These are phyloP conservation scores for Mentha longifolia DNA, from an alignment of 257 asterid genomes.

Conservation along the genomic window DNA sequence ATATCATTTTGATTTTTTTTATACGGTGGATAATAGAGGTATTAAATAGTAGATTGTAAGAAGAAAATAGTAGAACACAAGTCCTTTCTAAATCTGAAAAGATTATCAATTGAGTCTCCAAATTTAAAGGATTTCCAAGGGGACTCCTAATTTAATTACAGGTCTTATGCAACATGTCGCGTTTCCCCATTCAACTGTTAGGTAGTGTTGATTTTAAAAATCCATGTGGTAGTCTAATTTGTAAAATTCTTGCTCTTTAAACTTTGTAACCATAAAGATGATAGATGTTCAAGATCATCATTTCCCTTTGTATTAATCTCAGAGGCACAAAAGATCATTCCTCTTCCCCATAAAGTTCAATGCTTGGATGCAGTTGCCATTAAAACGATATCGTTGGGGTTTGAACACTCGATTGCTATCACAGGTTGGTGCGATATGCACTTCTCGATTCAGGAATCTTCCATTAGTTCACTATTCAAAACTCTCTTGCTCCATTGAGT, in stretches of 20 bases:
- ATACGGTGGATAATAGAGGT: background rate
- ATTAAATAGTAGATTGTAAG: background rate
- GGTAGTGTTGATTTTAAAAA: background rate
- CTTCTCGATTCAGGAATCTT: slow-evolving; percentile 23
- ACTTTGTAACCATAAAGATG: background rate
- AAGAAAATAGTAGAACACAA: background rate
- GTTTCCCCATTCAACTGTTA: slow-evolving; percentile 5
- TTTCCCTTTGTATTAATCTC: slow-evolving; percentile 41
- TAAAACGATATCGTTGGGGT: slow-evolving; percentile 70
- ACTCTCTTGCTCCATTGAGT: slow-evolving; percentile 12
- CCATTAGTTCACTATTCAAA: slow-evolving; percentile 11
- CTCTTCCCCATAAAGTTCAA: slow-evolving; percentile 70
- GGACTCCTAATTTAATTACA: background rate
- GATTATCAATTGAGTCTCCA: background rate
- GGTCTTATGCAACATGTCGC: background rate
- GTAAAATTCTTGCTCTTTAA: background rate
- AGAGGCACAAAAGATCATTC: slow-evolving; percentile 72
- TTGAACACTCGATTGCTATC: slow-evolving; percentile 91
- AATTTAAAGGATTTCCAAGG: background rate
- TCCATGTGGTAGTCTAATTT: slow-evolving; percentile 21
- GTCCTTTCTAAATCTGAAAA: background rate
- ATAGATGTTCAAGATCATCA: background rate
- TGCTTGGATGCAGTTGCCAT: slow-evolving; percentile 72
- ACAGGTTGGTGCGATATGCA: slow-evolving; percentile 64
- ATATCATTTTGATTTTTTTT: background rate